Evolutionary conservation across 2,329 filamentous ascomycete species (phyloP), one percentile per base, ranked within the genome.

Genomic region (Penicillium sp.): DNA sequence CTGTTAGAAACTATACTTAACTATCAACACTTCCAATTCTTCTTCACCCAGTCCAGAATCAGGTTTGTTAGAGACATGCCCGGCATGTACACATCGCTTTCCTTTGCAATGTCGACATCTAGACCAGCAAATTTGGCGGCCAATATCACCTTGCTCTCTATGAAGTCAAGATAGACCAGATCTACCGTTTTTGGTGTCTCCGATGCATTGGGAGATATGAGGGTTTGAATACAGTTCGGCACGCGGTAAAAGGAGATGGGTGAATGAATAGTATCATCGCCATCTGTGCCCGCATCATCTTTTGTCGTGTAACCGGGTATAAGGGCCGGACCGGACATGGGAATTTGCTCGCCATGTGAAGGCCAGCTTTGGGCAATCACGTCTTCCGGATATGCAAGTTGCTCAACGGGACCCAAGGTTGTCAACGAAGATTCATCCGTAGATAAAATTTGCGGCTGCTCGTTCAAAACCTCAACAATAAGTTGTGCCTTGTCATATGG

Each of bases 91-190:
- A 72, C 69, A 36, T 76, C 71, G 31, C 82, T 81, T 55, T 87
- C 82, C 26, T 65, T 62, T 33, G 75, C 69, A 19, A 76, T 71
- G 38, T 76, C 73, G 61, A 81, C 77, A 56, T 77, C 77, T 48
- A 81, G 71, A 2, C 82, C 82, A 10, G 83, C 69, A 62, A 82
- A 85, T 57, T 86, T 85, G 58, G 96, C 77, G 3, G 91, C 91
- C 11, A 88, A 76, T 17, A 96, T 73, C 37, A 97, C 78, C 83
- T 89, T 95, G 10, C 86, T 86, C 73, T 94, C 83, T 35, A 97
- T 86, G 71, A 97, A 99, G 70, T 96, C 91, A 55, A 96, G 84
- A 69, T 95, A 99, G 14, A 97, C 86, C 8, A 99, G 72, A 71
- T 97, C 93, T 0, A 99, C 91, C 0, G 75, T 87, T 50, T 88